Evolutionary conservation across 768 basidiomycete species (phyloP).

Genomic region (Hypsizygus marmoreus): DNA sequence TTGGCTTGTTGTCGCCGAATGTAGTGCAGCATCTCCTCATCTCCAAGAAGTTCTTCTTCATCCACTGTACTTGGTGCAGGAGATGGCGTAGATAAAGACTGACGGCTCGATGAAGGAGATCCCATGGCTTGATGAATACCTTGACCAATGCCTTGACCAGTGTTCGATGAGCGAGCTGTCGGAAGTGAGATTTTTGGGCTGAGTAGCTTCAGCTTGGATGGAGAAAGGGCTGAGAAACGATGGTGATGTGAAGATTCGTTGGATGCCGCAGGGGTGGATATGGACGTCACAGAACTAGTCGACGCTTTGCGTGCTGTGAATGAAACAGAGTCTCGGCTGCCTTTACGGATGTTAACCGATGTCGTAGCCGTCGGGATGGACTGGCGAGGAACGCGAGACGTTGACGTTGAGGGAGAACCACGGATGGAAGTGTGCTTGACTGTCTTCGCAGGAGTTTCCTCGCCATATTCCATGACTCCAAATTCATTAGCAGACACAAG

Average conservation of each 20-base stretch:
- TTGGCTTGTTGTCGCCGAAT: constrained; percentile 89
- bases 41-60: constrained; percentile 86
- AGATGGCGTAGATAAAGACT: constrained; percentile 82
- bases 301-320: constrained; percentile 83
- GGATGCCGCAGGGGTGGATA: constrained; percentile 53
- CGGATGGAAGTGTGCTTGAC: constrained; percentile 60
- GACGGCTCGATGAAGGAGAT: constrained; percentile 71
- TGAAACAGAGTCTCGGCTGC: constrained; percentile 78
- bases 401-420: constrained; percentile 61
- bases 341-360: constrained; percentile 58
- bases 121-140: constrained; percentile 52
- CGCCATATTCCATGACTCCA: constrained; percentile 72
- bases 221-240: constrained; percentile 82
- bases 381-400: constrained; percentile 70
- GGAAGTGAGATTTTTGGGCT: constrained; percentile 75
- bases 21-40: constrained; percentile 97
- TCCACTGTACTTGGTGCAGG: constrained; percentile 77
- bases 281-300: constrained; percentile 75
- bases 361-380: constrained; percentile 46
- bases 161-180: constrained; percentile 55
- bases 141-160: constrained; percentile 40
- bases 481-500: constrained; percentile 71
- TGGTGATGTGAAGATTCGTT: constrained; percentile 48
- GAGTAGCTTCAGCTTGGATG: constrained; percentile 81
- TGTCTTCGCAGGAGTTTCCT: constrained; percentile 48